These are phyloP conservation scores for Petasospora rhodanensis DNA, from an alignment of 1,139 yeast species.

Conservation along the genomic window DNA sequence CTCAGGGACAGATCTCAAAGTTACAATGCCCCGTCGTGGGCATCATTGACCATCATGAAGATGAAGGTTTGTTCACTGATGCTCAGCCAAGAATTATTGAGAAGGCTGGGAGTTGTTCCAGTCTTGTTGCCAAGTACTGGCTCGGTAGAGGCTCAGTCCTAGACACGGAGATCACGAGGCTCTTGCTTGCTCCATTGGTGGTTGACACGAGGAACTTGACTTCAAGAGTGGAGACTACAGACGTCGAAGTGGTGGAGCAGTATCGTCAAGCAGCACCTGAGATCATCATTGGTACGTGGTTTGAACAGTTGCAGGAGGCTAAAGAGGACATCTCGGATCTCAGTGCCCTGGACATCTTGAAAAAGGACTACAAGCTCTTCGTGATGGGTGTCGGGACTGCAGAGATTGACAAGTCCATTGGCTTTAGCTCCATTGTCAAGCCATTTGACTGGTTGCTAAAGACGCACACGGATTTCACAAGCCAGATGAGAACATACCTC, in stretches of 20 bases:
- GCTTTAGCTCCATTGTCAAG: constrained; percentile 73
- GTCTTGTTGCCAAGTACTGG: constrained; percentile 68
- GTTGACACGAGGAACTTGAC: constrained; percentile 68
- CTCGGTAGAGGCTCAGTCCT: constrained; percentile 25
- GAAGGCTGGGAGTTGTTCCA: constrained; percentile 72
- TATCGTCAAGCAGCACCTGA: constrained; percentile 9
- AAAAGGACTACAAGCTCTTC: constrained; percentile 84
- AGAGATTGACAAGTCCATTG: constrained; percentile 38
- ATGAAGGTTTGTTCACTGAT: constrained; percentile 46
- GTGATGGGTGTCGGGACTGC: constrained; percentile 35
- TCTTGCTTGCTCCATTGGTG: constrained; percentile 64
- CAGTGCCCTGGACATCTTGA: constrained; percentile 52
- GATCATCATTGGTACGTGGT: constrained; percentile 16
- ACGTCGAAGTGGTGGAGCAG: constrained; percentile 35
- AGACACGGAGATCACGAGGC: constrained; percentile 36
- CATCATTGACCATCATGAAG: constrained; percentile 85
- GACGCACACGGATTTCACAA: constrained; percentile 31
- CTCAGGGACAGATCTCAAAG: constrained; percentile 47
- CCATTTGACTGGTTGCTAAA: constrained; percentile 51
- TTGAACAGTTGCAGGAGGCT: constrained; percentile 39
- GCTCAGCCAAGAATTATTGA: constrained; percentile 58
- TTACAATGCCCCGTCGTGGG: constrained; percentile 30
- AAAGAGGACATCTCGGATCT: constrained; percentile 65
- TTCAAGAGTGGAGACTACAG: constrained; percentile 53
- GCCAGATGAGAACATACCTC: constrained; percentile 36